Base-by-base conservation (phyloP, 306 rosid genomes). In the Cucumis cinereus region DNA sequence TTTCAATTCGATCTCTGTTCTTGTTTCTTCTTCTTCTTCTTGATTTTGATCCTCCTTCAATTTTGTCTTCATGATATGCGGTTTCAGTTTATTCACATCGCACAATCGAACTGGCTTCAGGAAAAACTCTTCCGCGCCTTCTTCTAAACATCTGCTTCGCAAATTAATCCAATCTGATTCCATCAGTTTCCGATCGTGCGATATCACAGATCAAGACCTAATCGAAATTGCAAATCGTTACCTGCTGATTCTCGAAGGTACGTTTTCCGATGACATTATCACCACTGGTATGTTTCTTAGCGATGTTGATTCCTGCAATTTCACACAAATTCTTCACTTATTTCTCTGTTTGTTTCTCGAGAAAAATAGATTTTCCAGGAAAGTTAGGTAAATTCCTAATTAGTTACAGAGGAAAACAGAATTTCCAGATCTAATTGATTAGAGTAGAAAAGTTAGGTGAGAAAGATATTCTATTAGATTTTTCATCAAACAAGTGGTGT, bases 231-330 rank as follows among this genome's bases (percentile, higher is more conserved):
- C 24, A 36, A 36, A 19, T 35, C 8, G 24, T 85, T 82, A 92
- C 96, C 97, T 90, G 79, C 10, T 88, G 73, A 91, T 93, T 78
- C 98, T 93, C 72, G 98, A 84, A 77, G 97, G 98, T 74, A 81
- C 97, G 84, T 93, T 89, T 80, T 93, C 97, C 15, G 96, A 93
- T 72, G 97, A 91, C 98, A 91, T 88, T 77, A 91, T 93, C 86
- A 91, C 98, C 15, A 93, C 97, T 43, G 98, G 98, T 80, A 93
- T 89, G 97, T 91, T 86, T 83, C 83, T 88, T 77, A 88, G 76
- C 52, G 96, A 87, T 67, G 96, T 86, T 47, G 93, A 91, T 82
- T 91, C 98, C 97, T 93, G 93, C 72, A 84, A 80, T 79, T 26
- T 83, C 52, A 38, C 24, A 33, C 20, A 10, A 58, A 6, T n/a